Evolutionary conservation across 2,329 filamentous ascomycete species (phyloP).

Genomic region (Diaporthe vexans): DNA sequence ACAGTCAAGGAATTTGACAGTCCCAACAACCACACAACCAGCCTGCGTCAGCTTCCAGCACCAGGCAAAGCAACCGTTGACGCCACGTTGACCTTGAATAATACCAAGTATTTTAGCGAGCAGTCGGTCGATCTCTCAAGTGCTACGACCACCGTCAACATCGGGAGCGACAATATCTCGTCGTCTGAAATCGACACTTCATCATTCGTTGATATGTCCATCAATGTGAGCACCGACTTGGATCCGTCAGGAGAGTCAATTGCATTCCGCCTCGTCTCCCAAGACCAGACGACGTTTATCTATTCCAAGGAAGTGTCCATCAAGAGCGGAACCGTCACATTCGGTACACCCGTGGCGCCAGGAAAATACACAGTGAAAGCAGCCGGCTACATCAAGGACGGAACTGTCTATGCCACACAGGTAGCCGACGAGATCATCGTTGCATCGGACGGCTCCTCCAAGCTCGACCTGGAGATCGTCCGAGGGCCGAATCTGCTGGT

Average conservation of each 20-base stretch:
- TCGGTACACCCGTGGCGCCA: background rate
- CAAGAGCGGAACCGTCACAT: background rate
- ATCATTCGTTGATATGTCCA: background rate
- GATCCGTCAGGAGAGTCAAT: background rate
- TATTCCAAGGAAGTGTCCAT: constrained; percentile 5
- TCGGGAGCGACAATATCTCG: background rate
- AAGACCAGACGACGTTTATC: background rate
- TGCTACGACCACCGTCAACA: background rate
- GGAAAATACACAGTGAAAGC: background rate
- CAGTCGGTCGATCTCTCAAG: background rate
- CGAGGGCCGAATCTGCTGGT: constrained; percentile 2
- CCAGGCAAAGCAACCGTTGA: background rate
- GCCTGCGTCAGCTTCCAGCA: background rate
- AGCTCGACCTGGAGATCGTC: background rate
- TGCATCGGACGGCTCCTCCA: background rate
- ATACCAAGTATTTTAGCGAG: background rate
- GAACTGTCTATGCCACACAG: background rate
- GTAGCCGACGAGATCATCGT: background rate
- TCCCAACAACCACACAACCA: constrained; percentile 12
- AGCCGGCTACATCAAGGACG: constrained; percentile 3
- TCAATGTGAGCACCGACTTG: background rate
- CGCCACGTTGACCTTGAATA: background rate
- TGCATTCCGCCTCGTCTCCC: background rate
- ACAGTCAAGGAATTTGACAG: background rate
- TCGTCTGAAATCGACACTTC: background rate